Base-by-base conservation (phyloP, 306 rosid species). In the Quercus suber region DNA sequence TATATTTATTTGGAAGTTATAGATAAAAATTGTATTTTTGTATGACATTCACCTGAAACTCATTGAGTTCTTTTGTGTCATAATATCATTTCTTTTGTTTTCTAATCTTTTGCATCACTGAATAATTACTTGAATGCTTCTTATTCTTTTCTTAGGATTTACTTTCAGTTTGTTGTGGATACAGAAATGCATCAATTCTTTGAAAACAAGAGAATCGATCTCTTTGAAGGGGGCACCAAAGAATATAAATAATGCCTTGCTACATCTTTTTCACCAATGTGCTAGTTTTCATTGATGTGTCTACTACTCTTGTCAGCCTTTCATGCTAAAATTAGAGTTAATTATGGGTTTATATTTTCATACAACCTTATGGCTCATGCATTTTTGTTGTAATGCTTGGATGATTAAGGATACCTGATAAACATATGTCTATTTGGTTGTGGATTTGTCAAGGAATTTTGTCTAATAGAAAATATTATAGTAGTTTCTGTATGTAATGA, bases 181-280 rank as follows among this genome's bases (percentile, higher is more conserved):
- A 1, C 27, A 25, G 27, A 25, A 25, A 25, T 25, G 27, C 27
- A 25, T 25, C 27, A 25, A 25, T 25, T 25, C 27, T 25, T 25
- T 25, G 27, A 25, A 25, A 25, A 25, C 27, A 25, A 25, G 27
- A 25, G 27, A 80, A 79, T 91, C 73, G 98, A 92, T 78, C 98
- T 92, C 76, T 90, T 91, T 84, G 98, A 92, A 79, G 98, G 92
- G 30, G 90, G 97, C 15, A 61, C 70, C 56, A 94, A 92, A 77
- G 92, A 82, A 76, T 84, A 73, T 43, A 75, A 94, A 91, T 31
- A 95, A 92, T 88, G 98, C 87, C 79, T 84, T 92, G 92, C 4
- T 30, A 4, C 33, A 30, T 30, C 33, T 11, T 23, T 78, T 78
- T 61, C 74, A 76, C 21, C 55, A 35, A 17, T 19, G n/a, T n/a